A percentile compares a stretch with the other conserved stretches of the same genome.
Conservation (phyloP, 2,329 filamentous ascomycete genomes). For the Helotiales sp. region DNA sequence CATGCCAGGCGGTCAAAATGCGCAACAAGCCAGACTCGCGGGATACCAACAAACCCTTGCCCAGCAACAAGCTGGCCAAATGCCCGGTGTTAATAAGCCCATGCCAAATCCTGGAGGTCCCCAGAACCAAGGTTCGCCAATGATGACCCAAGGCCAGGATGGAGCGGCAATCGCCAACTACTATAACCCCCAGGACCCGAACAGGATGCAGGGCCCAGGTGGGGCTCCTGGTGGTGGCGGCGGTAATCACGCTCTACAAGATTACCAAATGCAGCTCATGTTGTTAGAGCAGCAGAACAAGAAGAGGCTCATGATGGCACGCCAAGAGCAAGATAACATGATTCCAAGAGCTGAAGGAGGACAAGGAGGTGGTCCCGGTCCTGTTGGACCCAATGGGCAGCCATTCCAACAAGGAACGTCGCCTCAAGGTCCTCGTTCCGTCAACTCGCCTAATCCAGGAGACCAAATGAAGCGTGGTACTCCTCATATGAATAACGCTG, state of each 20-base stretch:
- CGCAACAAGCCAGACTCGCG: slow-evolving; percentile 65
- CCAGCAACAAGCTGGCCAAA: slow-evolving; percentile 65
- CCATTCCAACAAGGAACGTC: slow-evolving; percentile 72
- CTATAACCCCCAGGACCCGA: slow-evolving; percentile 66
- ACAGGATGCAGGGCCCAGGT: slow-evolving; percentile 61
- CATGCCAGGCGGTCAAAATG: slow-evolving; percentile 52
- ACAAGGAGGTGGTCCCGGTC: slow-evolving; percentile 60
- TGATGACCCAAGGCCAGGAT: slow-evolving; percentile 78
- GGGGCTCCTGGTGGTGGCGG: slow-evolving; percentile 44
- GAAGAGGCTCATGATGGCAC: slow-evolving; percentile 82
- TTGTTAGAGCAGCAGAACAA: slow-evolving; percentile 86
- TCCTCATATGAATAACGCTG: slow-evolving; percentile 72
- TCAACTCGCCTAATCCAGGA: slow-evolving; percentile 75
- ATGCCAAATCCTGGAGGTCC: slow-evolving; percentile 78
- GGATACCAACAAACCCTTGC: slow-evolving; percentile 85
- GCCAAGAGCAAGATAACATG: slow-evolving; percentile 74
- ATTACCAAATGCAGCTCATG: slow-evolving; percentile 92
- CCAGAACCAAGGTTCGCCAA: slow-evolving; percentile 76
- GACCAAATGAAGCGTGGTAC: slow-evolving; percentile 82
- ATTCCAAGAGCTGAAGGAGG: slow-evolving; percentile 55
- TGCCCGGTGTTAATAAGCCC: slow-evolving; percentile 28
- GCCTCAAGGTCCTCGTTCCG: slow-evolving; percentile 67
- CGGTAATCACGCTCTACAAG: slow-evolving; percentile 77
- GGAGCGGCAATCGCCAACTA: slow-evolving; percentile 59
- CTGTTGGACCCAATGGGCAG: slow-evolving; percentile 61